Base-by-base conservation (phyloP, 2,329 filamentous ascomycete genomes). In the Blumeriella jaapii region DNA sequence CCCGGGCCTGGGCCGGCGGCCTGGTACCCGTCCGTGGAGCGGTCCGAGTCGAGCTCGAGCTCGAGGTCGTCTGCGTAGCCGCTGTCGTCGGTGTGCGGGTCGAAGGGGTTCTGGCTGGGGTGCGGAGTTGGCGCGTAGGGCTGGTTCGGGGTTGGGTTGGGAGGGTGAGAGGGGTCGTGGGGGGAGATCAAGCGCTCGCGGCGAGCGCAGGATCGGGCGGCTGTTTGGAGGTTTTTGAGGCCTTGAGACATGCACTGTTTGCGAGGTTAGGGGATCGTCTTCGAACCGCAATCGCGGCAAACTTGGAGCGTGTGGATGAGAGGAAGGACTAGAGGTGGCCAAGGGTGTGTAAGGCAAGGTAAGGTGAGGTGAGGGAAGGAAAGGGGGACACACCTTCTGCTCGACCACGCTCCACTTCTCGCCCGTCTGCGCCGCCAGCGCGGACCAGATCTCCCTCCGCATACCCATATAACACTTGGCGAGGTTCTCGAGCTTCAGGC, bases 401-500 rank as follows among this genome's bases (percentile, higher is more conserved):
- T 79, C 71, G 22, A 77, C 68, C 6, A 73, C 74, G 47, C 65
- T 82, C 85, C 78, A 91, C 70, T 72, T 82, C 69, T 93, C 84
- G n/a, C 87, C 81, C 3, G 80, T 73, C 37, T 63, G 61, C n/a
- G 71, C 66, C 2, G 82, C 83, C 15, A 93, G 68, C 3, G 74
- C 66, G 36, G 69, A 69, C 85, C 85, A 93, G 54, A 93, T 87
- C 58, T 86, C 78, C 56, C 80, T 78, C 36, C 86, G 71, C 62
- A 82, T 71, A 42, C 68, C 68, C 71, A 85, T 82, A 60, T 93
- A 93, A 54, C 82, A 78, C 55, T 72, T 73, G 23, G 82, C 81
- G 25, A 93, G 64, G 7, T 68, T 66, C 55, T 89, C 81, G 15
- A 87, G 65, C 62, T 82, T 82, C 47, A 77, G 65, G 13, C 71